A percentile compares a stretch with the other conserved stretches of the same genome.
Conservation (phyloP, 2,329 filamentous ascomycete genomes). For the Knufia petricola region DNA sequence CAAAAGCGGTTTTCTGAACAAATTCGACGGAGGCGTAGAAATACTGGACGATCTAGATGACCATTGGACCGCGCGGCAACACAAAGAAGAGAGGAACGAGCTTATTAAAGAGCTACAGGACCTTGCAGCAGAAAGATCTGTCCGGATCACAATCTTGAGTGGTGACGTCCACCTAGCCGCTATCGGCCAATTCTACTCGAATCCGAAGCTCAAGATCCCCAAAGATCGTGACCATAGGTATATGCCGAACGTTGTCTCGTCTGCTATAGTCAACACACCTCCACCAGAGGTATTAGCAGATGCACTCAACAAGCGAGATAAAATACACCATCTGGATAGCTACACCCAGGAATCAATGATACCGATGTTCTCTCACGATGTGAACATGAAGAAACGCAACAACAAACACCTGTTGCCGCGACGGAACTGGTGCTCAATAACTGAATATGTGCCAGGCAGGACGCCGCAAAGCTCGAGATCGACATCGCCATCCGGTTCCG, state of each 20-base stretch:
- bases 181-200: conserved; percentile 89
- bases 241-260: conserved; percentile 92
- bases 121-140: conserved; percentile 81
- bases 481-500: conserved; percentile 49
- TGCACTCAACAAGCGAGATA: conserved; percentile 88
- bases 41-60: conserved; percentile 88
- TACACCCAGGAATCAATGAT: conserved; percentile 94
- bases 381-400: conserved; percentile 80
- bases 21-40: conserved; percentile 84
- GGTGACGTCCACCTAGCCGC: conserved; percentile 91
- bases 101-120: conserved; percentile 88
- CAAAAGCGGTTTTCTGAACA: conserved; percentile 64
- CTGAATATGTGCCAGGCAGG: conserved; percentile 66
- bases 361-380: conserved; percentile 78
- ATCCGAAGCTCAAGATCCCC: conserved; percentile 66
- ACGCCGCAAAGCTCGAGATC: conserved; percentile 51
- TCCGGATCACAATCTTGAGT: conserved; percentile 82
- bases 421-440: conserved; percentile 91
- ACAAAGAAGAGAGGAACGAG: conserved; percentile 80
- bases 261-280: conserved; percentile 86
- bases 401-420: conserved; percentile 83
- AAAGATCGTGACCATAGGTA: conserved; percentile 93
- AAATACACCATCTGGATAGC: conserved; percentile 52
- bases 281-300: conserved; percentile 82
- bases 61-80: conserved; percentile 93